Evolutionary conservation across 768 basidiomycete genomes (phyloP), one percentile per base, ranked within the genome.

Genomic region (Russula lepida): DNA sequence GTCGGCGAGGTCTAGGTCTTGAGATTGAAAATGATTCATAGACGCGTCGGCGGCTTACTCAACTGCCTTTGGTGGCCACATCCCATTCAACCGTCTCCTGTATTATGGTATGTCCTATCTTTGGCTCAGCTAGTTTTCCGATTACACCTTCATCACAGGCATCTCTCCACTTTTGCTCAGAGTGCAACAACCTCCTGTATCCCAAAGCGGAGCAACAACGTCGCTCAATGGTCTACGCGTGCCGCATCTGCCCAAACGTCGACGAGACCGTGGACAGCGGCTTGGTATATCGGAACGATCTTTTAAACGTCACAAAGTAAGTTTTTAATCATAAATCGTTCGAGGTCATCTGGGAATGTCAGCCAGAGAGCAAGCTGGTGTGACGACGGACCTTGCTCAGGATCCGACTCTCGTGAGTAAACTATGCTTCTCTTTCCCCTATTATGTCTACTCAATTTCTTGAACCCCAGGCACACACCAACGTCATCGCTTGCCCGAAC

Each of bases 161-260:
- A 12, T 89, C 89, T 2, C 83, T 95, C 30, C 85, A 90, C 67
- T 95, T 95, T 74, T 95, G 93, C 69, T 86, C 84, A 41, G 93
- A 95, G 78, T 95, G 93, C 79, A 94, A 95, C 76, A 95, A 97
- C 71, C 81, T 97, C 30, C 79, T 97, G 55, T 95, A 95, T 72
- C 93, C 93, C 23, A 86, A 94, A 75, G 94, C 91, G 46, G 95
- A 97, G 74, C 84, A 84, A 58, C 80, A 86, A 63, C 85, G 93
- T 50, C 81, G 88, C 49, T 83, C 88, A 57, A 87, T 98, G 82
- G 83, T 94, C 46, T 95, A 94, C 67, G 87, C 87, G 2, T 98
- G 95, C 71, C 82, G 93, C 53, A 97, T 95, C 69, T 98, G 95
- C 72, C 55, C 65, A n/a, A 73, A 78, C 1, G 92, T 89, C 72